These are phyloP conservation scores for Aspergillus viridinutans DNA, from an alignment of 2,329 filamentous ascomycete species.

Conservation along the genomic window DNA sequence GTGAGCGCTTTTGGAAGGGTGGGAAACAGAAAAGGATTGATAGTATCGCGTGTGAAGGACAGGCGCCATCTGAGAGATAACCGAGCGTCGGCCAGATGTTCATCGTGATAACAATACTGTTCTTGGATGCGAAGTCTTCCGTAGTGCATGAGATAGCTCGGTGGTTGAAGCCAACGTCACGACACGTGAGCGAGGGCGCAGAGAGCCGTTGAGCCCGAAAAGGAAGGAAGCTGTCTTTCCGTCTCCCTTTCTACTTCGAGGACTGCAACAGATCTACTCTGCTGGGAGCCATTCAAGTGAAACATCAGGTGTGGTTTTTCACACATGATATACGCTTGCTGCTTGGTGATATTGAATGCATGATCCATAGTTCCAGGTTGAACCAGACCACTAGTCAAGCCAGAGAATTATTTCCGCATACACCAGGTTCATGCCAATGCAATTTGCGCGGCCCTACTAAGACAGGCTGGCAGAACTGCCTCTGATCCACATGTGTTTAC, in stretches of 20 bases:
- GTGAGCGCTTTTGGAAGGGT: conserved; percentile 21
- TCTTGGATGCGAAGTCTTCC: neutral
- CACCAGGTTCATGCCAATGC: no score
- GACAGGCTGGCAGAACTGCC: no score
- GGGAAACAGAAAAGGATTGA: conserved; percentile 22
- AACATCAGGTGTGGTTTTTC: no score
- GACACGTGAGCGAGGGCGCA: neutral
- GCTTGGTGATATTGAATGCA: no score
- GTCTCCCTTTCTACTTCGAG: neutral
- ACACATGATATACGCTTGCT: no score
- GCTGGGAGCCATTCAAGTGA: no score
- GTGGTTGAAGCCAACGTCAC: neutral
- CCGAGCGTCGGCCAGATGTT: conserved; percentile 3
- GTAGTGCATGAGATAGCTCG: neutral
- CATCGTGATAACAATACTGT: conserved; percentile 21
- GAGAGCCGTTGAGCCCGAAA: neutral
- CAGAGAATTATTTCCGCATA: no score
- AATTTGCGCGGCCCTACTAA: no score
- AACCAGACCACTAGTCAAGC: no score
- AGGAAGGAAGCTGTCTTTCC: neutral
- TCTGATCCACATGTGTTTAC: no score
- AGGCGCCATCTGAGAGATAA: conserved; percentile 26
- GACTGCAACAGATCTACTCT: neutral
- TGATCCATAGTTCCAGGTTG: no score
- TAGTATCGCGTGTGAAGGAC: conserved; percentile 22